Base-by-base conservation (phyloP, 306 rosid species). In the Quercus engelmannii region DNA sequence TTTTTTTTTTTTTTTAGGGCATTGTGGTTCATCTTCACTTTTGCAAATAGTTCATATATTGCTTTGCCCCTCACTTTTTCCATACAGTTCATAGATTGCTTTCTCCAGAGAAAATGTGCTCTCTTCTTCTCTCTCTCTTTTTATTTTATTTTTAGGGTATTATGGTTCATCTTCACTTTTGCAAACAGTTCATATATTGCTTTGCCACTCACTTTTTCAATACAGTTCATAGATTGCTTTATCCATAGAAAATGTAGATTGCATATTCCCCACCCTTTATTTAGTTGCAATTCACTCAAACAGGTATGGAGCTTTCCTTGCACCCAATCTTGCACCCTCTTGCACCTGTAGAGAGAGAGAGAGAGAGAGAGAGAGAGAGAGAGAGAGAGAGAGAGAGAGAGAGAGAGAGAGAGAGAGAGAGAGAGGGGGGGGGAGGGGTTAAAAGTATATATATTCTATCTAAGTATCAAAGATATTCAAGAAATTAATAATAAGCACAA, bases 221-320 rank as follows among this genome's bases (percentile, higher is more conserved):
- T 73, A 85, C 76, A 81, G 30, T 55, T 86, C 76, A 58, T 77
- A 76, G 79, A 86, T 89, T 89, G 94, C 94, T 92, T 89, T 88
- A 88, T 78, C 81, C 43, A 69, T 78, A 77, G 88, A 90, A 84
- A 87, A 87, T 79, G 81, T 81, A 65, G 92, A 85, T 87, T 85
- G 91, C 92, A 87, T 81, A 85, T 85, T 88, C 88, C 91, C 89
- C 90, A 80, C 91, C 81, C 85, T 80, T 77, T 59, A 84, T 80
- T 88, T 74, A 83, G 91, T 92, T 90, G 86, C 91, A 87, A 85
- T 84, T 81, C 92, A 90, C 89, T 87, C 90, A 89, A 86, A 89
- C 59, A 85, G 74, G 86, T 86, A 85, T 80, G 78, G 80, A 87
- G 75, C 88, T 87, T 87, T 80, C 75, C 90, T 84, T 88, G 38